These are phyloP conservation scores for Leishmania mexicana DNA, from an alignment of 208 protist species.

Conservation along the genomic window DNA sequence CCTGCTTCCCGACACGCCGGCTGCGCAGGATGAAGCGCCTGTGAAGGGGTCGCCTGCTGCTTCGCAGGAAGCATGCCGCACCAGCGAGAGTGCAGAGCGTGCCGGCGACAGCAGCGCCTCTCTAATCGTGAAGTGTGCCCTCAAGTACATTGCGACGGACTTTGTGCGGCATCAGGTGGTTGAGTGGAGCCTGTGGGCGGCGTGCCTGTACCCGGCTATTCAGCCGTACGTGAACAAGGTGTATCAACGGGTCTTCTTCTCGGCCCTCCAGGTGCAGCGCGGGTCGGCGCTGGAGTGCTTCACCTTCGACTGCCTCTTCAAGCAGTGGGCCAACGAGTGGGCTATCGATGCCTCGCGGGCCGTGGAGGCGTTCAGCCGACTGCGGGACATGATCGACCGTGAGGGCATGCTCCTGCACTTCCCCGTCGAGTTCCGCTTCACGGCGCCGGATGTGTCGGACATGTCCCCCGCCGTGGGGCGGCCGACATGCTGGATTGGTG, in stretches of 20 bases:
- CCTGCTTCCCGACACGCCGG: too few relatives aligned
- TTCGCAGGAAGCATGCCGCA: neutral
- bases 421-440: constrained; percentile 87
- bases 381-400: constrained; percentile 59
- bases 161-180: constrained; percentile 65
- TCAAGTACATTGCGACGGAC: constrained; percentile 31
- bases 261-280: constrained; percentile 37
- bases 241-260: constrained; percentile 54
- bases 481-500: constrained; percentile 80
- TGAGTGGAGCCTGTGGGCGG: constrained; percentile 49
- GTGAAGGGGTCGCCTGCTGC: neutral
- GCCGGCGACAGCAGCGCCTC: neutral
- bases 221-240: constrained; percentile 67
- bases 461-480: constrained; percentile 65
- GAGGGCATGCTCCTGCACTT: constrained; percentile 73
- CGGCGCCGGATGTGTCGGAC: constrained; percentile 47
- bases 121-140: constrained; percentile 1
- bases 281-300: constrained; percentile 68
- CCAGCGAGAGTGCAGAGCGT: neutral
- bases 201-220: constrained; percentile 44
- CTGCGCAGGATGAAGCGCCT: neutral
- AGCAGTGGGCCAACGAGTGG: constrained; percentile 85
- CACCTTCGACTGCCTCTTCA: constrained; percentile 84
- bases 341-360: constrained; percentile 53
- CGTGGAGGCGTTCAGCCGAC: constrained; percentile 45